Percentiles rank a stretch among this genome's conserved stretches.
phyloP scores from a whole-genome alignment of 2,329 filamentous ascomycete species.

The Aspergillus pseudoterreus region DNA sequence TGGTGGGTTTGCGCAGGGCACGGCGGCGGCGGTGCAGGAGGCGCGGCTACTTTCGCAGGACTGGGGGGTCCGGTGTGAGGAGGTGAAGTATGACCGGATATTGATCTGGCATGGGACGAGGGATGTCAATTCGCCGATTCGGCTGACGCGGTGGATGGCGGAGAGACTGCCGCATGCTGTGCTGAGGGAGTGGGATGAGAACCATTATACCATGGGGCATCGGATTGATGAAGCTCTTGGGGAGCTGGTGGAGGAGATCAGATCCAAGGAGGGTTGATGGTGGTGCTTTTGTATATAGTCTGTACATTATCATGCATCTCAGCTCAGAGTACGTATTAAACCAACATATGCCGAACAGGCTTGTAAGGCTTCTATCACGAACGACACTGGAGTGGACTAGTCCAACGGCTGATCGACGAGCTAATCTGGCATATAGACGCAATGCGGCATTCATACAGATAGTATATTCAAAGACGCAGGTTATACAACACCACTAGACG shows the following conservation, averaged over 20 bases:
- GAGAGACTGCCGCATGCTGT: conserved; percentile 30
- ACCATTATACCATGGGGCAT: conserved; percentile 15
- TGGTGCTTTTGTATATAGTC: no score
- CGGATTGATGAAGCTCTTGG: background rate
- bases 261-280: background rate
- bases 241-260: background rate
- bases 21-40: conserved; percentile 21
- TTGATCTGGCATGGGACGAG: conserved; percentile 28
- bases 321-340: no score
- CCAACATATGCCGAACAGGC: no score
- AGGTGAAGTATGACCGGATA: conserved; percentile 21
- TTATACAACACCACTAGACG: background rate
- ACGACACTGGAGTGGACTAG: no score
- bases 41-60: conserved; percentile 22
- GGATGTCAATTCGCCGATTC: conserved; percentile 26
- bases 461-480: no score
- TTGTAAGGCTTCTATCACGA: no score
- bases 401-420: no score
- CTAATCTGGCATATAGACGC: no score
- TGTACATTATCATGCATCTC: no score
- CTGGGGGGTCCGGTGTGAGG: conserved; percentile 28
- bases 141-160: conserved; percentile 37
- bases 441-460: no score
- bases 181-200: conserved; percentile 31
- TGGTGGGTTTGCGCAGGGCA: conserved; percentile 26